Base-by-base conservation (phyloP, 106 monocot species). In the Apostasia ramifera region DNA sequence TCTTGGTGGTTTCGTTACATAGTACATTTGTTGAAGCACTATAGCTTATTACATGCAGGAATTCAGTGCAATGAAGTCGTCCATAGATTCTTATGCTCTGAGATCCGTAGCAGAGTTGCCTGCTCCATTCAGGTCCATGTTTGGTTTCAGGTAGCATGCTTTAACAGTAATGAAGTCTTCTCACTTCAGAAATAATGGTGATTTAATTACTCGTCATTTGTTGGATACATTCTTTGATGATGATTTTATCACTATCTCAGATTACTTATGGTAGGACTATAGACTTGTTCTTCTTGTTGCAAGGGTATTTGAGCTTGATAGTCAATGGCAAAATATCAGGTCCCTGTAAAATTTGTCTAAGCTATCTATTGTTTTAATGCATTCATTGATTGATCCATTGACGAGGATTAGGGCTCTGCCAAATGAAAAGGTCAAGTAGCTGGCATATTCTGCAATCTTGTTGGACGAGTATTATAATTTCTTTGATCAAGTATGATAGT, bases 71-170 rank as follows among this genome's bases (percentile, higher is more conserved):
- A 70, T 81, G 72, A 68, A 70, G 70, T 73, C 49, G 5, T 56
- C 72, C 67, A 55, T 55, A n/a, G 88, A 88, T 57, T 71, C 77
- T 3, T 84, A 81, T 58, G 74, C 84, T 7, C 67, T 88, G 73
- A 84, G 70, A 76, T 84, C 81, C 38, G 88, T 84, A 14, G 47
- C 55, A 1, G 88, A 84, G 57, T 70, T 88, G 67, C 88, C 88
- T 51, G 65, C 65, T 42, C 81, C 73, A 2, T 88, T 88, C 71
- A 84, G 73, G 51, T 73, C 81, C 10, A 63, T 74, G 38, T 88
- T 88, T 73, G 66, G 60, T 59, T 88, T 88, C 88, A 88, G 88
- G 88, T 88, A 59, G 46, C 53, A 55, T 51, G 44, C 14, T 68
- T 42, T 5, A 68, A 41, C 47, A 50, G 26, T 66, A 0, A 58